Conservation (phyloP, 2,329 filamentous ascomycete species). For the Aspergillus novoparasiticus region DNA sequence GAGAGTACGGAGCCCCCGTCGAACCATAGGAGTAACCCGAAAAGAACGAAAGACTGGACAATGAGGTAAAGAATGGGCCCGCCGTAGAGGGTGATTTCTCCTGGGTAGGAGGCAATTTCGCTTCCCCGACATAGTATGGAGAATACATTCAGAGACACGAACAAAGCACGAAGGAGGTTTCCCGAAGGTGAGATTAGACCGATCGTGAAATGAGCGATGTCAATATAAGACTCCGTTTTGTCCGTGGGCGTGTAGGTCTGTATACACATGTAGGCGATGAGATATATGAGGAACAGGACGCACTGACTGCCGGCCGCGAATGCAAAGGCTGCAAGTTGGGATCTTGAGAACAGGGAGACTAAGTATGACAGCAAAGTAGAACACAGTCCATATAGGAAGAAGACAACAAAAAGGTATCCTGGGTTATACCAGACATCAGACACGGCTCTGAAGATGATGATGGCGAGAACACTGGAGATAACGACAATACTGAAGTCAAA, state of each 20-base stretch:
- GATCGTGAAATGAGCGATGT: slow-evolving; percentile 74
- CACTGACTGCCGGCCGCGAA: slow-evolving; percentile 78
- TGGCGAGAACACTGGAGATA: slow-evolving; percentile 64
- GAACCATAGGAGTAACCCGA: slow-evolving; percentile 73
- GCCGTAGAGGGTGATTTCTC: slow-evolving; percentile 73
- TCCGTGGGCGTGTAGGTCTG: slow-evolving; percentile 74
- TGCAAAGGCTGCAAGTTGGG: slow-evolving; percentile 81
- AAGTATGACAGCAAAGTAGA: slow-evolving; percentile 78
- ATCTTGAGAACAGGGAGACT: slow-evolving; percentile 76
- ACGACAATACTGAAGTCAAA: slow-evolving; percentile 82
- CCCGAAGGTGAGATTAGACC: slow-evolving; percentile 75
- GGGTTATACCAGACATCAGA: slow-evolving; percentile 72
- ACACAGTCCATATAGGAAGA: slow-evolving; percentile 78
- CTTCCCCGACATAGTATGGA: slow-evolving; percentile 71
- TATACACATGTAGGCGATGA: slow-evolving; percentile 71
- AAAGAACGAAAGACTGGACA: slow-evolving; percentile 71
- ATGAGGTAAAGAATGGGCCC: slow-evolving; percentile 83
- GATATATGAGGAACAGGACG: slow-evolving; percentile 69
- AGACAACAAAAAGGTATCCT: slow-evolving; percentile 78
- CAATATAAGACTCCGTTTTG: slow-evolving; percentile 67
- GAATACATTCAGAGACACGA: slow-evolving; percentile 81
- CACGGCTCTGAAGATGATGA: slow-evolving; percentile 68
- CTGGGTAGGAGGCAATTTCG: slow-evolving; percentile 67
- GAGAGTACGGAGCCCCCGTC: slow-evolving; percentile 73
- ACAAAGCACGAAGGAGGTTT: slow-evolving; percentile 72